These are phyloP conservation scores for Mortierella sp. DNA, from an alignment of 371 early-diverging fungal genomes.

Conservation along the genomic window DNA sequence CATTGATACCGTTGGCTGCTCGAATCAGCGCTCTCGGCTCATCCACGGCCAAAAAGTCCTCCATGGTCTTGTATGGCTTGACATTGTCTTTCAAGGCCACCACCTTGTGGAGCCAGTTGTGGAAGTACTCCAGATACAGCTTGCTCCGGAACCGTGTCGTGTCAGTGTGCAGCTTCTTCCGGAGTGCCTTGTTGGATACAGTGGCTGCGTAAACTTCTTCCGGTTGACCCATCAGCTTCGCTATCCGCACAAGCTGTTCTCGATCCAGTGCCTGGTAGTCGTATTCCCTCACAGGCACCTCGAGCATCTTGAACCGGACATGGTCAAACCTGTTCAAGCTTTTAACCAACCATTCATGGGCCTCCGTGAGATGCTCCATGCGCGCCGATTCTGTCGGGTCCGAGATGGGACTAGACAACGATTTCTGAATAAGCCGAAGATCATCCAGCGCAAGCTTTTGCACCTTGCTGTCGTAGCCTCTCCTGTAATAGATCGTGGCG, in stretches of 20 bases:
- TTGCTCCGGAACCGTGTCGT: conserved; percentile 16
- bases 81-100: conserved; percentile 15
- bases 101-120: conserved; percentile 29
- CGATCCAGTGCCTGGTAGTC: conserved; percentile 9
- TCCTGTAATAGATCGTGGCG: conserved; percentile 10
- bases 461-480: conserved; percentile 16
- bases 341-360: conserved; percentile 14
- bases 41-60: conserved; percentile 20
- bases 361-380: conserved; percentile 4
- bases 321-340: conserved; percentile 32
- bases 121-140: conserved; percentile 31
- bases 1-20: conserved; percentile 17
- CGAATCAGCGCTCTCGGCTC: conserved; percentile 17
- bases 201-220: neutral
- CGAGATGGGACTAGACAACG: neutral
- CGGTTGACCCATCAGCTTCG: conserved; percentile 17
- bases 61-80: conserved; percentile 14
- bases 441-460: conserved; percentile 20
- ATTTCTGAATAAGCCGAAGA: conserved; percentile 22
- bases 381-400: conserved; percentile 3
- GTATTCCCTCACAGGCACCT: neutral
- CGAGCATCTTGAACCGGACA: conserved; percentile 33
- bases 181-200: neutral
- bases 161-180: neutral
- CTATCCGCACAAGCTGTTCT: conserved; percentile 6